A percentile compares a stretch with the other conserved stretches of the same genome.
phyloP scores from a whole-genome alignment of 2,329 filamentous ascomycete species.

The Diaporthe sp. region DNA sequence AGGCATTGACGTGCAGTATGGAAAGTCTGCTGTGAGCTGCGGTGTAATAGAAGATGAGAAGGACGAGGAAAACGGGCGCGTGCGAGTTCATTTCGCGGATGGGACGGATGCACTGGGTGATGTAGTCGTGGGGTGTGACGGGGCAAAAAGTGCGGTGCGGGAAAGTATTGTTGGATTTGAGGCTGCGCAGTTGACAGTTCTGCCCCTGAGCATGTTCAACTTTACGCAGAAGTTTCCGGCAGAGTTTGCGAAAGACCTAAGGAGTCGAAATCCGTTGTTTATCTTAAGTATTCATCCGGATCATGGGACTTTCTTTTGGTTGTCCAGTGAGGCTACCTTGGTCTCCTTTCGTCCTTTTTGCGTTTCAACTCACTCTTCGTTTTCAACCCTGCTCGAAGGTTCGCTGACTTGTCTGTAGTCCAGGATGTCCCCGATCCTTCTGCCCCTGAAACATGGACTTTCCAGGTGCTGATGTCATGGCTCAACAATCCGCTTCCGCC shows the following conservation, averaged over 20 bases:
- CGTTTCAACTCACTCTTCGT: background rate
- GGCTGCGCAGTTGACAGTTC: background rate
- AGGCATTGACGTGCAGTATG: background rate
- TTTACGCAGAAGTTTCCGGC: background rate
- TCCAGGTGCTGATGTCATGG: background rate
- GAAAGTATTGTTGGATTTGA: background rate
- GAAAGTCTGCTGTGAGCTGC: background rate
- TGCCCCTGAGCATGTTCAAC: background rate
- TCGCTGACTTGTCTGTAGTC: background rate
- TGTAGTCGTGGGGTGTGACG: background rate
- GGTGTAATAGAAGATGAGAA: background rate
- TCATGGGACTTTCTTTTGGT: background rate
- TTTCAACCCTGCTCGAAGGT: background rate
- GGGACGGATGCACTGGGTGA: background rate
- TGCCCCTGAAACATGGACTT: background rate
- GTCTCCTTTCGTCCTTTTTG: background rate
- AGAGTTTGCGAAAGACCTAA: background rate
- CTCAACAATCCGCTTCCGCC: background rate
- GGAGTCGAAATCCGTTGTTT: background rate
- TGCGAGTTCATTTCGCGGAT: background rate
- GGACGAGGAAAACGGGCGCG: background rate
- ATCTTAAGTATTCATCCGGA: background rate
- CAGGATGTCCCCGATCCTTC: background rate
- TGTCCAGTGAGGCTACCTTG: background rate
- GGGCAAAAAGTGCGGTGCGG: background rate